These are phyloP conservation scores for Coemansia sp. DNA, from an alignment of 192 early-diverging fungal genomes.

Conservation along the genomic window DNA sequence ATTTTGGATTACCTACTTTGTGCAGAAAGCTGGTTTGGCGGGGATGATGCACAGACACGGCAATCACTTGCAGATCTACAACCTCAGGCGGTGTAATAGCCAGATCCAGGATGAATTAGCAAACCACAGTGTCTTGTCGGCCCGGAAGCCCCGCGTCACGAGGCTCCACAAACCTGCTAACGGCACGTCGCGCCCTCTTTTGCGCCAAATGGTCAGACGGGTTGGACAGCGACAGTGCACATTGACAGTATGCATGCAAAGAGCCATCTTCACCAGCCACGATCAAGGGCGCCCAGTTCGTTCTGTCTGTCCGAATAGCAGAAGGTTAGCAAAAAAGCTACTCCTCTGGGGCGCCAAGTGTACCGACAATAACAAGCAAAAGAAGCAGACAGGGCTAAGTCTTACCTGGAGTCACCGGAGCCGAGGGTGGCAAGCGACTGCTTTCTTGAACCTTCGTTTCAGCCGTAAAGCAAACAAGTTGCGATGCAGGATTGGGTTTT, in stretches of 20 bases:
- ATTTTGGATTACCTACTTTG: conserved; percentile 19
- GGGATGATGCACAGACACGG: conserved; percentile 5
- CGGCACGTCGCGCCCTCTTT: background rate
- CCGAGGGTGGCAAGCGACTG: background rate
- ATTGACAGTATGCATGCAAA: background rate
- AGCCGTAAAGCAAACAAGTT: background rate
- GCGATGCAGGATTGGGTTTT: background rate
- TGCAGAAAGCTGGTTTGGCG: conserved; percentile 4
- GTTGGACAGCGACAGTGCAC: background rate
- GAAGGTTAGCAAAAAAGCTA: background rate
- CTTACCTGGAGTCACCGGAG: background rate
- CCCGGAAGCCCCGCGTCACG: background rate
- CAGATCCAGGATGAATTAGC: too few species aligned
- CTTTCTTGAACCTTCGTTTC: background rate
- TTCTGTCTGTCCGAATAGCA: background rate
- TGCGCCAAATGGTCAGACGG: background rate
- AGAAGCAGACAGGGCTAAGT: background rate
- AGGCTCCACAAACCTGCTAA: background rate
- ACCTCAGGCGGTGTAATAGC: background rate
- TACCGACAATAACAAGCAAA: background rate
- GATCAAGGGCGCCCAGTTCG: background rate
- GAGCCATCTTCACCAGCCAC: background rate
- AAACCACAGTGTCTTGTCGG: background rate
- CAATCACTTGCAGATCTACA: background rate
- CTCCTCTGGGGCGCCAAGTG: background rate